These are phyloP conservation scores for Acacia acuminata DNA, from an alignment of 306 rosid genomes.

Conservation along the genomic window DNA sequence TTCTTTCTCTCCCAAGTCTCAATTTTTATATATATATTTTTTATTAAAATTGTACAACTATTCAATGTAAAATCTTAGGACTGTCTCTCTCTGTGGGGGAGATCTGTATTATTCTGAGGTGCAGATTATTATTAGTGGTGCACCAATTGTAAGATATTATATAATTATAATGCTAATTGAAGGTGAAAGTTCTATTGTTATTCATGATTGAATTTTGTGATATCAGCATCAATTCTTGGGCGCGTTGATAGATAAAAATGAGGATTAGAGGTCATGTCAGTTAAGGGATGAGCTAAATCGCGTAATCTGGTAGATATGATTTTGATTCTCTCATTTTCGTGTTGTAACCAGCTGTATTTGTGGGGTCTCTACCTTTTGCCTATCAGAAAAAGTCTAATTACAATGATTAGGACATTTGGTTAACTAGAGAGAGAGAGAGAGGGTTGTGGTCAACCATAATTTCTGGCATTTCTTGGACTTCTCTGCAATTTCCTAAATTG, in stretches of 20 bases:
- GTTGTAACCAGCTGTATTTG: constrained; percentile 96
- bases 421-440: constrained; percentile 22
- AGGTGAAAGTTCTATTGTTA: constrained; percentile 24
- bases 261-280: constrained; percentile 64
- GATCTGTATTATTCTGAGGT: constrained; percentile 60
- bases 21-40: constrained; percentile 20
- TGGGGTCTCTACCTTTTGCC: constrained; percentile 51
- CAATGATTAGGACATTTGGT: constrained; percentile 59
- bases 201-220: not conserved
- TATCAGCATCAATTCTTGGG: constrained; percentile 42
- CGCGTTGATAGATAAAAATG: constrained; percentile 31
- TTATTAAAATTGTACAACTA: constrained; percentile 36
- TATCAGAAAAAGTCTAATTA: constrained; percentile 43
- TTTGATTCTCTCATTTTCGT: constrained; percentile 42
- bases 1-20: constrained; percentile 14
- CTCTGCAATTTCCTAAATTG: constrained; percentile 24
- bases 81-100: not conserved
- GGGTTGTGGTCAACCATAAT: constrained; percentile 55
- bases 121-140: constrained; percentile 49
- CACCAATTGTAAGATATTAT: constrained; percentile 67
- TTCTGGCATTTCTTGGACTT: constrained; percentile 47
- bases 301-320: constrained; percentile 68
- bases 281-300: constrained; percentile 46
- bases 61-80: constrained; percentile 73
- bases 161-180: constrained; percentile 50